phyloP scores from a whole-genome alignment of 1,284 basidiomycete species.

The Lignosus rhinocerotis region DNA sequence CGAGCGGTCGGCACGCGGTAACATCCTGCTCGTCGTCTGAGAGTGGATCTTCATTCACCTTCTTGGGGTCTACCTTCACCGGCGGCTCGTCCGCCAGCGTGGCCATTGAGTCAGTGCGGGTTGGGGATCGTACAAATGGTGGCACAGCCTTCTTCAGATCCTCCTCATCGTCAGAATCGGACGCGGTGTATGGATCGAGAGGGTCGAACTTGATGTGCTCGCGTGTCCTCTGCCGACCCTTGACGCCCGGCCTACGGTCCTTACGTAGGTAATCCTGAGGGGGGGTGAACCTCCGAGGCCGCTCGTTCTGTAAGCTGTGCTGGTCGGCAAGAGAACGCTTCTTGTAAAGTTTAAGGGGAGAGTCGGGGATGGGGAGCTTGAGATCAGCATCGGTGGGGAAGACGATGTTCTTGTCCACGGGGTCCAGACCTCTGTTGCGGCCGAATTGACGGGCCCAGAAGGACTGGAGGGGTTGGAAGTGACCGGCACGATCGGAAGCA shows the following conservation, averaged over 20 bases:
- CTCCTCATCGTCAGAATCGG: conserved; percentile 36
- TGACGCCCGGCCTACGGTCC: conserved; percentile 24
- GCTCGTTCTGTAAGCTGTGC: neutral
- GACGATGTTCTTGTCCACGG: conserved; percentile 25
- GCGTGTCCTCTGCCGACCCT: conserved; percentile 32
- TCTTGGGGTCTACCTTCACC: neutral
- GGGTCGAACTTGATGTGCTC: conserved; percentile 53
- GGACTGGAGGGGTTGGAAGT: conserved; percentile 47
- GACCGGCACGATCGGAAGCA: conserved; percentile 39
- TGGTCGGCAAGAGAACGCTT: conserved; percentile 15
- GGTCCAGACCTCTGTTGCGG: conserved; percentile 18
- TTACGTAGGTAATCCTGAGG: conserved; percentile 27
- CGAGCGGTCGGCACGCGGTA: neutral
- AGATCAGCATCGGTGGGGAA: conserved; percentile 35
- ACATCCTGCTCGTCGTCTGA: conserved; percentile 22
- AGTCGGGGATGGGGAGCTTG: conserved; percentile 26
- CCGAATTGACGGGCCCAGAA: conserved; percentile 53
- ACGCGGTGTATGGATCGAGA: conserved; percentile 35
- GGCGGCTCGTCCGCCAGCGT: conserved; percentile 18
- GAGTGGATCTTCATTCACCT: conserved; percentile 4
- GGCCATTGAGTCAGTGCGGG: conserved; percentile 19
- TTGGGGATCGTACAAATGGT: conserved; percentile 16
- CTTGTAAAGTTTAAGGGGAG: conserved; percentile 28
- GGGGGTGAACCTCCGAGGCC: conserved; percentile 16
- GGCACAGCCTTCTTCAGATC: conserved; percentile 21